Evolutionary conservation across 768 basidiomycete species (phyloP), one percentile per base, ranked within the genome.

Genomic region (Erythrobasidium yunnanense): DNA sequence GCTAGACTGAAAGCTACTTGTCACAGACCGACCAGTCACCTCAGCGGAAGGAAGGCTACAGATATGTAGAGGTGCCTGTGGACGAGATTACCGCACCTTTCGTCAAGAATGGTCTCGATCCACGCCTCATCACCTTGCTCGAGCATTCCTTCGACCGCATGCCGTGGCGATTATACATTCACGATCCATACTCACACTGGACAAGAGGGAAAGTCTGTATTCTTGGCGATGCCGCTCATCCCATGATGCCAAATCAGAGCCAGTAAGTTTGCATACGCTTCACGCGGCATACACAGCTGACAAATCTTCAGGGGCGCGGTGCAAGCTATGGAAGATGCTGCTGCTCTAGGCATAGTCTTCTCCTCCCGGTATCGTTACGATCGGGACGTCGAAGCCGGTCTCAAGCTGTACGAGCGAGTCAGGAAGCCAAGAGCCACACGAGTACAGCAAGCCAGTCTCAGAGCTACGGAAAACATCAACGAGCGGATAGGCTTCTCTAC

Each of bases 151-250:
- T 73, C 47, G 72, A 73, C 68, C 67, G 72, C 25, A 73, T 70
- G 68, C 72, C 71, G 34, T 73, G 72, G 72, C 51, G 72, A 23
- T 65, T 73, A 1, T 72, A 70, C 66, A 35, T 66, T 7, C 71
- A 72, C 60, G 30, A 67, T 30, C 68, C 68, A 2, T 67, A 70
- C 50, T 29, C 57, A 29, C 50, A 70, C 57, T 72, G 71, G 71
- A 62, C 67, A 8, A 67, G 70, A 20, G 81, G 80, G 5, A 77
- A 78, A 53, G 74, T 81, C 22, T 78, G 81, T 17, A 73, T 84
- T 15, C 78, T 83, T n/a, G 84, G 83, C 53, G 82, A 84, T 58
- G 83, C 83, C 1, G 83, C 81, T 0, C 83, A 85, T 73, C 81
- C 83, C 15, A 74, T 82, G 34, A 75, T 81, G 84, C 83, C 83